Conservation (phyloP, 192 early-diverging fungal genomes). For the Coemansia sp. region DNA sequence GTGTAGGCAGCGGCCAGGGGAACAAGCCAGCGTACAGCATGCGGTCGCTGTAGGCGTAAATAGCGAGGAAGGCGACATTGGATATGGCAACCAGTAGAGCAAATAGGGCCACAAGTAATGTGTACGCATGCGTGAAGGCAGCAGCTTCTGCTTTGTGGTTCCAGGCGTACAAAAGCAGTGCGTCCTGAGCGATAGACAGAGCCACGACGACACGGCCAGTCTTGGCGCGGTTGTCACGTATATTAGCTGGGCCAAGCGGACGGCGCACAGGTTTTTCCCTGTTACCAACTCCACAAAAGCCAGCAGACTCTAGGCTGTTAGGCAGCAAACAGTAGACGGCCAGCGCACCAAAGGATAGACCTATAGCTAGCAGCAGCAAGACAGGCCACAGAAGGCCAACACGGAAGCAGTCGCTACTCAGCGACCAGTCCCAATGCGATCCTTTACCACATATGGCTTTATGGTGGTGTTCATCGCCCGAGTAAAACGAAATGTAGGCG, state of each 20-base stretch:
- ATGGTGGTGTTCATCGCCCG: not conserved
- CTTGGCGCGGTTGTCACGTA: conserved; percentile 26
- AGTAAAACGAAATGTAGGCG: conserved; percentile 2
- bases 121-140: not conserved
- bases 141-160: not conserved
- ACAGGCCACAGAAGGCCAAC: conserved; percentile 26
- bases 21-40: conserved; percentile 24
- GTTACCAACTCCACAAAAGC: conserved; percentile 5
- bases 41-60: conserved; percentile 11
- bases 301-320: not conserved
- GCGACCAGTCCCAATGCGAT: conserved; percentile 13
- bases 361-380: conserved; percentile 1
- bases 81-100: not conserved
- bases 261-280: conserved; percentile 19
- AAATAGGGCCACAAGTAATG: not conserved
- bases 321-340: not conserved
- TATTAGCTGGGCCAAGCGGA: conserved; percentile 15
- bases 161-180: not conserved
- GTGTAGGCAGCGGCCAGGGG: conserved; percentile 20
- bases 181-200: conserved; percentile 8
- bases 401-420: conserved; percentile 23
- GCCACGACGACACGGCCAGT: conserved; percentile 1
- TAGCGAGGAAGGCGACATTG: not conserved
- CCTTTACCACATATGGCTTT: conserved; percentile 9
- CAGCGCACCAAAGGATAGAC: not conserved